Evolutionary conservation across 768 basidiomycete genomes (phyloP).

Genomic region (Mycena maculata): DNA sequence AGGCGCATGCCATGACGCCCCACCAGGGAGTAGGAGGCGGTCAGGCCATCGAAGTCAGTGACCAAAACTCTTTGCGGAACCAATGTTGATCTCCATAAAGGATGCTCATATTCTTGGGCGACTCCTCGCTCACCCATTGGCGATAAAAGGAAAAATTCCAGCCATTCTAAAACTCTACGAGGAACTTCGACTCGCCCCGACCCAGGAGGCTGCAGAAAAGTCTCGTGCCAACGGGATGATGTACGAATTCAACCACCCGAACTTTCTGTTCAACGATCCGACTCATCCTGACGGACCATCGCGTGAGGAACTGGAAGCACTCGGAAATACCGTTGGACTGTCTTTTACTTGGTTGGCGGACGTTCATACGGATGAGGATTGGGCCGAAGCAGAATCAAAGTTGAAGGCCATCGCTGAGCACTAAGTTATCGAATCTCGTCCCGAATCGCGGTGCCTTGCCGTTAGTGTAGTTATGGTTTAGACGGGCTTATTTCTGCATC

Average conservation of each 20-base stretch:
- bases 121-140: conserved; percentile 8
- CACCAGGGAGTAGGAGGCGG: conserved; percentile 21
- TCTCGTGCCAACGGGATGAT: conserved; percentile 19
- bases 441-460: no score
- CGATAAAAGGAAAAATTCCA: not conserved
- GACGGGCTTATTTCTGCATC: no score
- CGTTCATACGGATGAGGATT: not conserved
- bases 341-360: conserved; percentile 19
- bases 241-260: conserved; percentile 26
- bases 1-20: conserved; percentile 27
- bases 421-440: no score
- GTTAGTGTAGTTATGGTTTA: no score
- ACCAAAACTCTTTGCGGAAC: not conserved
- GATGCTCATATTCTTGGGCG: conserved; percentile 19
- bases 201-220: conserved; percentile 5
- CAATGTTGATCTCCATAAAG: not conserved
- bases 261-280: conserved; percentile 13
- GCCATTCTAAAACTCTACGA: conserved; percentile 17
- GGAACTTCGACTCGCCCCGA: not conserved
- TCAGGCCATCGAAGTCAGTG: conserved; percentile 17
- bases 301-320: conserved; percentile 8
- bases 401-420: conserved; percentile 9
- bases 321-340: not conserved
- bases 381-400: conserved; percentile 9
- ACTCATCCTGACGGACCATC: conserved; percentile 8